Percentiles rank a stretch among this genome's conserved stretches.
Evolutionary conservation across 169 alveolate species (phyloP).

Genomic region (Cryptosporidium baileyi): DNA sequence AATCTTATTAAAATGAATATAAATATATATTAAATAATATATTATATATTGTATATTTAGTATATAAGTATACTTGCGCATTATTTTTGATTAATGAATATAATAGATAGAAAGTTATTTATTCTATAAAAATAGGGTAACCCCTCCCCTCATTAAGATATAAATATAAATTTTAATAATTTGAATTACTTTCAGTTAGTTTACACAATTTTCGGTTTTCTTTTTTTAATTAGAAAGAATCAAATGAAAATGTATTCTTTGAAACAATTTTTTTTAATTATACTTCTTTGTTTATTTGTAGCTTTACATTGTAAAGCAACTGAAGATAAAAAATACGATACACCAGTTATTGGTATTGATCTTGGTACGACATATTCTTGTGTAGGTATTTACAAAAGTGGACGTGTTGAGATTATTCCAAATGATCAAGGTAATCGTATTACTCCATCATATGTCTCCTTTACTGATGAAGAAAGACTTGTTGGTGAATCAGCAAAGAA

Average conservation of each 20-base stretch:
- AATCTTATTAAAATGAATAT: too few species aligned
- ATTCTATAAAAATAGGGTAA: too few species aligned
- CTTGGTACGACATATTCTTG: conserved; percentile 98
- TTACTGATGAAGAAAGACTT: conserved; percentile 93
- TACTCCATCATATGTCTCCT: conserved; percentile 98
- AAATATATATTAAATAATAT: too few species aligned
- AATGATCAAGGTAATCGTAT: conserved; percentile 94
- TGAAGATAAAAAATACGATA: conserved; percentile 79
- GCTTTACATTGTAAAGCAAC: not conserved
- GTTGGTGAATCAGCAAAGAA: conserved; percentile 98
- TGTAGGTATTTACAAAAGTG: conserved; percentile 97
- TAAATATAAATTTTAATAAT: too few species aligned
- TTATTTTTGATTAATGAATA: too few species aligned
- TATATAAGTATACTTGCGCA: too few species aligned
- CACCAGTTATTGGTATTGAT: conserved; percentile 97
- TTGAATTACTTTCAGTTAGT: too few species aligned
- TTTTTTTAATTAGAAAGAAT: conserved; percentile 27
- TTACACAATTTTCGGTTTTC: too few species aligned
- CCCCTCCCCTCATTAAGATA: too few species aligned
- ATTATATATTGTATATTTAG: too few species aligned
- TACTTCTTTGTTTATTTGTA: conserved; percentile 26
- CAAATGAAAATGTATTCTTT: too few species aligned
- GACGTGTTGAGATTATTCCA: conserved; percentile 97
- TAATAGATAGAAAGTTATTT: too few species aligned
- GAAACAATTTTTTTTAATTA: not conserved